Conservation (phyloP, 257 asterid genomes). For the Jacaranda copaia region DNA sequence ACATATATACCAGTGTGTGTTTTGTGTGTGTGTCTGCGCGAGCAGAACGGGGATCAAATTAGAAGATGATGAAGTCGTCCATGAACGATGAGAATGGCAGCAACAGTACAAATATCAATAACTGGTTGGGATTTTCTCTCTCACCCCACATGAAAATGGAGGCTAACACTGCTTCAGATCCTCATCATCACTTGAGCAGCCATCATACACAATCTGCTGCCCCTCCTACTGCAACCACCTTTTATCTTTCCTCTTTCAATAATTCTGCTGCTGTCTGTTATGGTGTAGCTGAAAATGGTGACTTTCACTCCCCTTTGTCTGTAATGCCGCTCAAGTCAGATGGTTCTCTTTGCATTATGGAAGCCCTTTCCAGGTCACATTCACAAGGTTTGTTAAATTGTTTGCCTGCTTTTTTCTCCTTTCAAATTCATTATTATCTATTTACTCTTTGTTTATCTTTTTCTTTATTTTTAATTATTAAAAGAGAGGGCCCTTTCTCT, state of each 20-base stretch:
- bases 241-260: constrained; percentile 42
- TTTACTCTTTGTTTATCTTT: not conserved
- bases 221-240: constrained; percentile 36
- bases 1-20: not conserved
- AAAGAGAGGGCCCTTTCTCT: no score
- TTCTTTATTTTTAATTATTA: not conserved
- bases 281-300: constrained; percentile 40
- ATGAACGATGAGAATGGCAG: constrained; percentile 46
- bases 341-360: constrained; percentile 86
- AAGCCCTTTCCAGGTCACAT: constrained; percentile 73
- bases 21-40: not conserved
- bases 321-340: constrained; percentile 87
- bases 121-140: constrained; percentile 90
- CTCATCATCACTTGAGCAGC: no score
- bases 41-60: no score
- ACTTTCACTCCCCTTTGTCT: constrained; percentile 61
- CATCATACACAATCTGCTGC: no score
- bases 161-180: constrained; percentile 31
- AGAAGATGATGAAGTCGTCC: constrained; percentile 57
- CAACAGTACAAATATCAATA: constrained; percentile 10
- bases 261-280: constrained; percentile 32
- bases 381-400: constrained; percentile 46
- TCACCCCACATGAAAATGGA: constrained; percentile 81
- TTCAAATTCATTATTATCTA: not conserved
- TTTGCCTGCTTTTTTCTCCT: not conserved